Base-by-base conservation (phyloP, 1,284 basidiomycete genomes). In the Leccinum pachyderme region DNA sequence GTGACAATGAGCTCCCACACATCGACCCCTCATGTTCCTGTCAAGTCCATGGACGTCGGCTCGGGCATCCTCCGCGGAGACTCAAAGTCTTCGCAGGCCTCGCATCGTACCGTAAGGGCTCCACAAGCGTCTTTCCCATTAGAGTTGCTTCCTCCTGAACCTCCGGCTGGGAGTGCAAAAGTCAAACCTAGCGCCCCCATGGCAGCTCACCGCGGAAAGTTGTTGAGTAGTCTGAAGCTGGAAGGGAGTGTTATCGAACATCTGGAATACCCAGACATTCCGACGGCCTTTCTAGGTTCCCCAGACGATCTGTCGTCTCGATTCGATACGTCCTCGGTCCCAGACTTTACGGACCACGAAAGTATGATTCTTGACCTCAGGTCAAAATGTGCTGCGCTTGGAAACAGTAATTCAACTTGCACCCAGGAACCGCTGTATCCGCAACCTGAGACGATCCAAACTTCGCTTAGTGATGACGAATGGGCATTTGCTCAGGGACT, bases 241-340 rank as follows among this genome's bases (percentile, higher is more conserved):
- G 67, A 67, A 46, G 59, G 63, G 44, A 61, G 63, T 39, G 45
- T 60, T n/a, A 61, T 65, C 22, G 60, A 62, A 31, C 58, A 64
- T 13, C 62, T 70, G 57, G 59, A 74, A 39, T 86, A 86, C 67
- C 83, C 85, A 33, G 75, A 75, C 51, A 82, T 86, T 44, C 85
- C 85, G 15, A 81, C 82, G 22, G 80, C 84, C 12, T 86, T 86
- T 68, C 68, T 79, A 18, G 82, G 84, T 4, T 78, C 81, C n/a
- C 76, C 81, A 3, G 73, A 76, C 15, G 59, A 70, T 37, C 75
- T 80, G 61, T 73, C 73, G n/a, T 74, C 80, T 11, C 64, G 69
- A 37, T 74, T 75, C 52, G 74, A 78, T 39, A 62, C 66, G 37
- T 44, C 54, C 13, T 43, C 47, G 35, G 37, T 15, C 15, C 65